Evolutionary conservation across 495 filamentous ascomycete species (phyloP).

Genomic region (Aspergillus biplanus): DNA sequence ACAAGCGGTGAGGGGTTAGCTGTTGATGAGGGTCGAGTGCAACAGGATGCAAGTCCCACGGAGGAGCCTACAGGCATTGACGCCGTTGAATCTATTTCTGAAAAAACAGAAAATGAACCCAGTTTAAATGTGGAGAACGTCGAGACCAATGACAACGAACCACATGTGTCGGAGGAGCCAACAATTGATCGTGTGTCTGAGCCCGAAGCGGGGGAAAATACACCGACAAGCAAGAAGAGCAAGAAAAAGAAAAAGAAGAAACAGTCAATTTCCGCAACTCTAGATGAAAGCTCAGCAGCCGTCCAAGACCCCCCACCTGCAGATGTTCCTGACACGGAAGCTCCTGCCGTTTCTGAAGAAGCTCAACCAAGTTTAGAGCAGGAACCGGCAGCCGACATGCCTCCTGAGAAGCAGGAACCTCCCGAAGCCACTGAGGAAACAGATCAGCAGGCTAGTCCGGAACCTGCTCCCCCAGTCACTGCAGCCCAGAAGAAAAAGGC

Average conservation of each 20-base stretch:
- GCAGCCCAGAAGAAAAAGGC: conserved; percentile 28
- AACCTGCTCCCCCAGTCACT: conserved; percentile 19
- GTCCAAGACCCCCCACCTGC: background rate
- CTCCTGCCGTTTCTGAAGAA: conserved; percentile 16
- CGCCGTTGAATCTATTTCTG: conserved; percentile 22
- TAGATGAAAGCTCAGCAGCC: conserved; percentile 9
- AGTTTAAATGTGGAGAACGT: conserved; percentile 25
- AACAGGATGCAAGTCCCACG: conserved; percentile 7
- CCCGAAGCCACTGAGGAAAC: conserved; percentile 6
- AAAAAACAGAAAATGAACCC: conserved; percentile 23
- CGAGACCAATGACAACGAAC: conserved; percentile 28
- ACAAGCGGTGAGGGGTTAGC: conserved; percentile 29
- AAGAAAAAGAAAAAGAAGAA: conserved; percentile 39
- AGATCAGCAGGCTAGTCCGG: conserved; percentile 6
- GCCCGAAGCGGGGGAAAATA: conserved; percentile 18
- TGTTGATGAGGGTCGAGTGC: conserved; percentile 15
- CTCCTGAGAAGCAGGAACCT: conserved; percentile 8
- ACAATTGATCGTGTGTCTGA: conserved; percentile 17
- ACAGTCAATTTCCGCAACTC: conserved; percentile 14
- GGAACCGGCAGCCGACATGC: conserved; percentile 16
- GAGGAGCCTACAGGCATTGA: conserved; percentile 22
- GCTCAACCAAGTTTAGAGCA: background rate
- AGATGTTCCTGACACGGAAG: conserved; percentile 2
- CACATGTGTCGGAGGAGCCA: conserved; percentile 27
- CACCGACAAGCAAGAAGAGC: conserved; percentile 34